These are phyloP conservation scores for Myriosclerotinia curreyana DNA, from an alignment of 2,329 filamentous ascomycete species.

Conservation along the genomic window DNA sequence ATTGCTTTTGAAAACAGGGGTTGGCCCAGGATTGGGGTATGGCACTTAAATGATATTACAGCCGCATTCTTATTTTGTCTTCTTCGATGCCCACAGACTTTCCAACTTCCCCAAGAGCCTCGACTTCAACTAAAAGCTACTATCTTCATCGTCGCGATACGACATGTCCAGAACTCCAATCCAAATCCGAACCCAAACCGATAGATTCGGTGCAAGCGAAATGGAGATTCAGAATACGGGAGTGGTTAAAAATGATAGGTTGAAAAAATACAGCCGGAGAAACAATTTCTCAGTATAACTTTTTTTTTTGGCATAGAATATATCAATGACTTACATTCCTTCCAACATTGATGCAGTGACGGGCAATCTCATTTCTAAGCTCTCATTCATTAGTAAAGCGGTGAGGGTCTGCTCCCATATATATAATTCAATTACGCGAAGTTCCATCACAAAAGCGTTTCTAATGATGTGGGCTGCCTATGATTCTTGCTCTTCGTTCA, in stretches of 20 bases:
- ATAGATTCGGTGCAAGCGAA: background rate
- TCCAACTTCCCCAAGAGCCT: too few species aligned
- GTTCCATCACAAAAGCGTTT: slow-evolving; percentile 6
- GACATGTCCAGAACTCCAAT: background rate
- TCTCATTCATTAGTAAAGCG: background rate
- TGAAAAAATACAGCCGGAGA: background rate
- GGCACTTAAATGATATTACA: too few species aligned
- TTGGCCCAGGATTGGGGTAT: too few species aligned
- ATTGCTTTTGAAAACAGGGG: too few species aligned
- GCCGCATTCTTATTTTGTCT: too few species aligned
- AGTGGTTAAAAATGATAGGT: too few species aligned
- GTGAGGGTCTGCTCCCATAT: background rate
- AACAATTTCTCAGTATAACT: too few species aligned
- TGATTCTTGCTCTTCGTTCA: slow-evolving; percentile 10
- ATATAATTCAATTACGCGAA: background rate
- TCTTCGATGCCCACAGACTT: too few species aligned
- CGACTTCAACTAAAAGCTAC: too few species aligned
- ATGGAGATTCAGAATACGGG: background rate
- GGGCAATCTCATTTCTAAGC: background rate
- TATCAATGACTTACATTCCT: background rate
- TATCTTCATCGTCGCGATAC: too few species aligned
- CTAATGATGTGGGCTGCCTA: background rate
- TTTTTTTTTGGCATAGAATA: background rate
- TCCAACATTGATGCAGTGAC: background rate
- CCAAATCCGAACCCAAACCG: too few species aligned